A percentile compares a stretch with the other conserved stretches of the same genome.
phyloP scores from a whole-genome alignment of 345 rosid genomes.

The Bretschneidera sinensis region DNA sequence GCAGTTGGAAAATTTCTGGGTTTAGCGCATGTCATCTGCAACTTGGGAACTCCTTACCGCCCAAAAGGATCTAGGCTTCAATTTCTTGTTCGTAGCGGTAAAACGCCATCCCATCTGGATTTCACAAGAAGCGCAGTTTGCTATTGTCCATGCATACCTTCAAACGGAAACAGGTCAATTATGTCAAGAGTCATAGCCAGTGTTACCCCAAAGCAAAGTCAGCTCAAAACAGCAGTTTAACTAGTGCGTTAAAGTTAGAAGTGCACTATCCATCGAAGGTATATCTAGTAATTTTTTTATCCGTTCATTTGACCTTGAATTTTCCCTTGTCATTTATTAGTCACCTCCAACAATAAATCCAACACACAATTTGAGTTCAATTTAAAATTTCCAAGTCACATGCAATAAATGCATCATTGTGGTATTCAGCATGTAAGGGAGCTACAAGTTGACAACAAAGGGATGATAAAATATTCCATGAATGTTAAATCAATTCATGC shows the following conservation, averaged over 20 bases:
- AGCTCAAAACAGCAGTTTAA: not conserved
- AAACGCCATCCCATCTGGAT: slow-evolving; percentile 84
- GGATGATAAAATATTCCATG: no score
- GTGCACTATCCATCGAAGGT: no score
- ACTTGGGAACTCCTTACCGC: slow-evolving; percentile 80
- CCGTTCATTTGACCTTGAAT: no score
- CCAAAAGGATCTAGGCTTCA: slow-evolving; percentile 89
- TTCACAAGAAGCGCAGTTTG: slow-evolving; percentile 51
- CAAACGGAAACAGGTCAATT: slow-evolving; percentile 11
- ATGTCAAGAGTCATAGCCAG: not conserved
- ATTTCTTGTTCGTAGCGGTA: slow-evolving; percentile 55
- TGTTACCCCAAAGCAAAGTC: not conserved
- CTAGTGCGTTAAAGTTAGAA: not conserved
- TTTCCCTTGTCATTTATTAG: no score
- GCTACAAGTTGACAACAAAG: no score
- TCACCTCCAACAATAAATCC: not conserved
- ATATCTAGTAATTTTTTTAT: no score
- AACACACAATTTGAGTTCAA: no score
- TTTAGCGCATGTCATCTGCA: slow-evolving; percentile 39
- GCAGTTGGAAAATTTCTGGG: no score
- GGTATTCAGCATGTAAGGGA: no score
- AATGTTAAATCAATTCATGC: no score
- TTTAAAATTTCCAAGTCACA: not conserved
- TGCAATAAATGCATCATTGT: no score
- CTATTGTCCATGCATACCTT: slow-evolving; percentile 91